These are phyloP conservation scores for Lizanozyma gosingica DNA, from an alignment of 1,139 yeast genomes.

Conservation along the genomic window DNA sequence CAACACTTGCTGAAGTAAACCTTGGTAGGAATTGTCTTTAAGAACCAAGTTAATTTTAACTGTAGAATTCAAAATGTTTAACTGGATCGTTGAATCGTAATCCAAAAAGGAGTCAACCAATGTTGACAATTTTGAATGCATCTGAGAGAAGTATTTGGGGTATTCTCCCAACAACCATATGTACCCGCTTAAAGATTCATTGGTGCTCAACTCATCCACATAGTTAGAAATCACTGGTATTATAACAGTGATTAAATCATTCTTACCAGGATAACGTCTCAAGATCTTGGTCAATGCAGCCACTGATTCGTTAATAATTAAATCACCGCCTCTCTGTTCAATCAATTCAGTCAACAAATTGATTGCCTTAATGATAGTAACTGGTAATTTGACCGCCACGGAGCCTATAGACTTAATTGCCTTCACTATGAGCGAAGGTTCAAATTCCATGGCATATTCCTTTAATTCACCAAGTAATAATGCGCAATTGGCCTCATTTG, in stretches of 20 bases:
- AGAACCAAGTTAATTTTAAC: constrained; percentile 60
- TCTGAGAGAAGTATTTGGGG: constrained; percentile 59
- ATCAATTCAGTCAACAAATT: constrained; percentile 67
- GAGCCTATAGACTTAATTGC: constrained; percentile 83
- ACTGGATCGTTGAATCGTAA: constrained; percentile 68
- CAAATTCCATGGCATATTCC: constrained; percentile 93
- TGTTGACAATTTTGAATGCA: constrained; percentile 32
- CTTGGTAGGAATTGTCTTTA: constrained; percentile 32
- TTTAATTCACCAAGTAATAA: constrained; percentile 74
- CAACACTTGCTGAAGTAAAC: constrained; percentile 59
- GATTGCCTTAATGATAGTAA: constrained; percentile 58
- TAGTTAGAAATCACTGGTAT: constrained; percentile 62
- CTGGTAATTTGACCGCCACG: constrained; percentile 71
- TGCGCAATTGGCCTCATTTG: constrained; percentile 60
- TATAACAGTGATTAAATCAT: constrained; percentile 52
- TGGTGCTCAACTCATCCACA: constrained; percentile 48
- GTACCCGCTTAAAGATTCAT: constrained; percentile 66
- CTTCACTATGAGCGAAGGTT: constrained; percentile 76
- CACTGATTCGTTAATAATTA: constrained; percentile 72
- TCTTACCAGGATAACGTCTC: constrained; percentile 63
- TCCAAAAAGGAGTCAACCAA: constrained; percentile 61
- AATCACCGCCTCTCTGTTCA: constrained; percentile 65
- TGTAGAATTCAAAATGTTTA: constrained; percentile 64
- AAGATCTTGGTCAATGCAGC: constrained; percentile 71
- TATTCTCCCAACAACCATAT: constrained; percentile 89